Percentiles rank a stretch among this genome's conserved stretches.
Evolutionary conservation across 106 monocot genomes (phyloP).

Genomic region (Dioscorea dumetorum): DNA sequence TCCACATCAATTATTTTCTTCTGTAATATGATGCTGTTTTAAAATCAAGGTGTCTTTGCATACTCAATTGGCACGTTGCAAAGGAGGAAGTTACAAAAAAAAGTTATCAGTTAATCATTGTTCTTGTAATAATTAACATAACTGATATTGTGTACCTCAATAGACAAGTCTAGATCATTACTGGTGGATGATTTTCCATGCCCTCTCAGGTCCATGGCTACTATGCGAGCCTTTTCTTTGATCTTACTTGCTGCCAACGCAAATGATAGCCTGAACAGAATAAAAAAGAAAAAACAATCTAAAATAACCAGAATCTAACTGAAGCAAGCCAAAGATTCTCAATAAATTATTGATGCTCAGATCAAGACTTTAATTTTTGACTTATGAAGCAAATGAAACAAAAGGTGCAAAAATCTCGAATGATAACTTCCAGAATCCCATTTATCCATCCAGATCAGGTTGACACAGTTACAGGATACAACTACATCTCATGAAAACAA

Average conservation of each 20-base stretch:
- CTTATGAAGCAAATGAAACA: too few species aligned
- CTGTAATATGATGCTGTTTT: neutral
- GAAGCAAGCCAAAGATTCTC: too few species aligned
- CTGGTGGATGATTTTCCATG: conserved; percentile 83
- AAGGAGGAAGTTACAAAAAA: too few species aligned
- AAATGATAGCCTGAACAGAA: conserved; percentile 80
- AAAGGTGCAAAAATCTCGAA: too few species aligned
- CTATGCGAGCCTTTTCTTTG: conserved; percentile 79
- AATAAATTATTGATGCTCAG: too few species aligned
- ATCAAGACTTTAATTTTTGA: too few species aligned
- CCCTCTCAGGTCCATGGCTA: conserved; percentile 90
- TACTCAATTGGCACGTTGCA: too few species aligned
- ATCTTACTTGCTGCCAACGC: conserved; percentile 82
- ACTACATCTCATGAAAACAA: too few species aligned
- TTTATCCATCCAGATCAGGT: too few species aligned
- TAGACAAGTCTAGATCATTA: conserved; percentile 85
- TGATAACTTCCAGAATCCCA: too few species aligned
- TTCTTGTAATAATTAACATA: neutral
- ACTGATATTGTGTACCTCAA: conserved; percentile 42
- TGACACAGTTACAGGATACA: too few species aligned
- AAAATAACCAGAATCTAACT: neutral
- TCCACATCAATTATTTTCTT: conserved; percentile 5
- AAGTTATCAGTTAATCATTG: neutral
- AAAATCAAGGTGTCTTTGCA: too few species aligned
- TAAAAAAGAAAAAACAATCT: neutral